Percentiles rank a stretch among this genome's conserved stretches.
phyloP scores from a whole-genome alignment of 225 moss, liverwort and hornwort genomes.

The Polytrichum commune region DNA sequence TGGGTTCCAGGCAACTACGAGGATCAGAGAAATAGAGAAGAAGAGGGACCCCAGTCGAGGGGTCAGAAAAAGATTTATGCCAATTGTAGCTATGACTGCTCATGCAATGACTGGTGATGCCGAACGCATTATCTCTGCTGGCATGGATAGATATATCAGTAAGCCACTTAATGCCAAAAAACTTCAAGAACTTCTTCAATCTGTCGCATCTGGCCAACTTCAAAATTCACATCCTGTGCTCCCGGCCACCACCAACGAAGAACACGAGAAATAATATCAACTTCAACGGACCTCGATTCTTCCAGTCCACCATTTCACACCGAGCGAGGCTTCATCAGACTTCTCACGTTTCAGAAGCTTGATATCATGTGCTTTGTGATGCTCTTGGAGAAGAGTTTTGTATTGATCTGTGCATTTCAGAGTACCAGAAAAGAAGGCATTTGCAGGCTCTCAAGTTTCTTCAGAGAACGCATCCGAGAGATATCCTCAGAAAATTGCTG shows the following conservation, averaged over 20 bases:
- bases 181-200: slow-evolving; percentile 58
- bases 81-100: slow-evolving; percentile 64
- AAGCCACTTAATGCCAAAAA: slow-evolving; percentile 64
- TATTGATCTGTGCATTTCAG: no score
- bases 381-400: no score
- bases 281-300: no score
- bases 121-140: slow-evolving; percentile 52
- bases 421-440: no score
- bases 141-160: slow-evolving; percentile 63
- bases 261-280: no score
- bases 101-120: slow-evolving; percentile 67
- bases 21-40: slow-evolving; percentile 54
- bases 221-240: slow-evolving; percentile 34
- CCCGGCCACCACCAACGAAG: neutral
- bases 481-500: no score
- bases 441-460: no score
- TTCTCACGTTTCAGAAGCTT: no score
- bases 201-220: slow-evolving; percentile 54
- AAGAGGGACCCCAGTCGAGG: slow-evolving; percentile 37
- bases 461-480: no score
- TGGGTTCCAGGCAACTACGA: slow-evolving; percentile 60
- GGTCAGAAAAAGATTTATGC: slow-evolving; percentile 36
- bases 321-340: no score
- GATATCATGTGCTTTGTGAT: no score
- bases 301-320: no score